Percentiles rank a stretch among this genome's conserved stretches.
These are phyloP conservation scores for Plantago major DNA, from an alignment of 257 asterid genomes.

Conservation along the genomic window DNA sequence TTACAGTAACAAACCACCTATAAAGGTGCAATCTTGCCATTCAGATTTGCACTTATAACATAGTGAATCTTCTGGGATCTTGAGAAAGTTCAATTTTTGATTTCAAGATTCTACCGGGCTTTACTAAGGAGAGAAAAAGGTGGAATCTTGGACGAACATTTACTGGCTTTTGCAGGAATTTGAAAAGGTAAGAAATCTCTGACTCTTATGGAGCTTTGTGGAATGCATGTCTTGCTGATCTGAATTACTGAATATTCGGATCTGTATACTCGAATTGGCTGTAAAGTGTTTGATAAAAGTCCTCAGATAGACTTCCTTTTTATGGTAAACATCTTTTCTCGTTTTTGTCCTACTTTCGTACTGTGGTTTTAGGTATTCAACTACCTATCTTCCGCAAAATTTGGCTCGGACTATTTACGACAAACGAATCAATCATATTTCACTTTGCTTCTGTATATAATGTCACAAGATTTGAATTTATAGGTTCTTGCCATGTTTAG, in stretches of 20 bases:
- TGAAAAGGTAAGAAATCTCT: constrained; percentile 13
- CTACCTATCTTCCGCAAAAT: background rate
- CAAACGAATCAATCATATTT: no score
- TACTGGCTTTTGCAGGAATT: background rate
- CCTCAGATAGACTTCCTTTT: background rate
- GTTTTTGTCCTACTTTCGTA: background rate
- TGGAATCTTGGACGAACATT: background rate
- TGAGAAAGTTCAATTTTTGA: background rate
- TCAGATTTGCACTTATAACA: background rate
- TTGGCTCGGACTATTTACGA: no score
- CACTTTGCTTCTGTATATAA: no score
- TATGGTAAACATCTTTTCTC: background rate
- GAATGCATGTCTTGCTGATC: constrained; percentile 1
- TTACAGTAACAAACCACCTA: background rate
- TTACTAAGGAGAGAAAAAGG: background rate
- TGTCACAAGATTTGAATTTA: no score
- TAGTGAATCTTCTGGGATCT: background rate
- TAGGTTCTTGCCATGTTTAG: no score
- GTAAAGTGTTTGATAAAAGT: background rate
- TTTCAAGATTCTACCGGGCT: background rate
- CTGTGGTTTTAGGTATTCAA: background rate
- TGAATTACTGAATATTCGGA: constrained; percentile 2
- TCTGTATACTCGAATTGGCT: background rate
- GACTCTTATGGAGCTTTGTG: background rate
- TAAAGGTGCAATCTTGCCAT: background rate